Base-by-base conservation (phyloP, 345 rosid species). In the Diplotaxis tenuifolia region DNA sequence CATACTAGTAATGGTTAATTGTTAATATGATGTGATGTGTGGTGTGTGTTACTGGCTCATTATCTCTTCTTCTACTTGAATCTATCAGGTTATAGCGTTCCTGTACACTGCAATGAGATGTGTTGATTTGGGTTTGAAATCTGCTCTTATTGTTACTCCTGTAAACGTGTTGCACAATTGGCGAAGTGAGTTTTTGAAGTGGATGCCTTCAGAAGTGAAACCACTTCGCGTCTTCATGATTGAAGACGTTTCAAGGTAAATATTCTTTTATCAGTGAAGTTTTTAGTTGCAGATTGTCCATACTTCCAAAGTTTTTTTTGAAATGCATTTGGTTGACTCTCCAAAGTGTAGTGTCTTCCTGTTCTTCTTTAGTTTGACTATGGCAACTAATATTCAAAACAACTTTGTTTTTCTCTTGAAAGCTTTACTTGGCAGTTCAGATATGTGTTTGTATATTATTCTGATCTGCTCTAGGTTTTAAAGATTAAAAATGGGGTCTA, bases 81-180 rank as follows among this genome's bases (percentile, higher is more conserved):
- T 54, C 23, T 55, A 70, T 75, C 84, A 96, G 99, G 99, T 96
- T 80, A 92, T 96, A 84, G 97, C 99, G 68, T 96, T 96, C 82
- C 73, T 96, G 60, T 96, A 96, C 82, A 84, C 95, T 65, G 98
- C 99, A 68, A 90, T 92, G 98, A 92, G 93, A 84, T 74, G 76
- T 77, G 79, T 89, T 81, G 97, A 96, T 82, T 82, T 96, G 85
- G 98, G 98, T 58, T 82, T 96, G 31, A 87, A 86, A 86, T 87
- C 92, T 75, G 91, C 86, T 27, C 96, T 96, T 71, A 92, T 96
- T 38, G 99, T 96, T 66, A 86, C 91, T 21, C 99, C 98, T 74
- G 99, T 96, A 66, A 96, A 96, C 81, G 99, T 96, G 84, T 89
- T 96, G 81, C 98, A 96, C 79, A 96, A 96, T 78, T 96, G 99